These are phyloP conservation scores for Entelexis sorbosivorans DNA, from an alignment of 1,139 yeast genomes.

Conservation along the genomic window DNA sequence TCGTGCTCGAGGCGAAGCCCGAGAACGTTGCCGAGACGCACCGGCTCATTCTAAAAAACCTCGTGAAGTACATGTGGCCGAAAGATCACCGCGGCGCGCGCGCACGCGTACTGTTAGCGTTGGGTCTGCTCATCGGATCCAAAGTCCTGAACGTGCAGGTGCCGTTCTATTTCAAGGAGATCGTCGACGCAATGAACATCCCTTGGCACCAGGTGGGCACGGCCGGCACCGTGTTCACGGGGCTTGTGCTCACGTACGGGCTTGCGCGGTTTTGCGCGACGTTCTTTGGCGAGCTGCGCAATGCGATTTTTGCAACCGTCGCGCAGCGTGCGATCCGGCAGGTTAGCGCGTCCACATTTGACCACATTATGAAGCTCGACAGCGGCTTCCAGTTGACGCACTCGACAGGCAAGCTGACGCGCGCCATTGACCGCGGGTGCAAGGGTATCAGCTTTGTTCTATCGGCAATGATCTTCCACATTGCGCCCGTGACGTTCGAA, in stretches of 20 bases:
- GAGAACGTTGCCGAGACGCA: conserved; percentile 11
- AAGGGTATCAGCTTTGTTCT: conserved; percentile 91
- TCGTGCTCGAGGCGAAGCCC: conserved; percentile 5
- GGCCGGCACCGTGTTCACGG: conserved; percentile 45
- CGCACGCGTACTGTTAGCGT: conserved; percentile 63
- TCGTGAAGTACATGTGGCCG: conserved; percentile 85
- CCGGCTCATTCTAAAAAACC: conserved; percentile 25
- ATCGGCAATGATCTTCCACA: conserved; percentile 94
- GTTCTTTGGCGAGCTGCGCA: conserved; percentile 82
- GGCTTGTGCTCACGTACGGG: conserved; percentile 80
- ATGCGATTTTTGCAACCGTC: conserved; percentile 90
- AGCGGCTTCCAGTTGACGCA: conserved; percentile 78
- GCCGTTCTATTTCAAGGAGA: conserved; percentile 83
- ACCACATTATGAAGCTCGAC: conserved; percentile 72
- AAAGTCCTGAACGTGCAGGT: conserved; percentile 87
- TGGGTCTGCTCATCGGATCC: conserved; percentile 61
- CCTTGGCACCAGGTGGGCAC: conserved; percentile 68
- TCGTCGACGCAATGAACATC: conserved; percentile 84
- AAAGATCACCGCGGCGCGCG: conserved; percentile 55
- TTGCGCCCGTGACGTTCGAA: conserved; percentile 84
- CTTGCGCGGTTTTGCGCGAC: conserved; percentile 92
- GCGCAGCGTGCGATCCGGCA: conserved; percentile 89
- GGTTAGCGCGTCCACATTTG: conserved; percentile 81
- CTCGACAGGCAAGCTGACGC: conserved; percentile 91
- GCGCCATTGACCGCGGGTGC: conserved; percentile 96